phyloP scores from a whole-genome alignment of 2,329 filamentous ascomycete genomes.

The Fonsecaea multimorphosa region DNA sequence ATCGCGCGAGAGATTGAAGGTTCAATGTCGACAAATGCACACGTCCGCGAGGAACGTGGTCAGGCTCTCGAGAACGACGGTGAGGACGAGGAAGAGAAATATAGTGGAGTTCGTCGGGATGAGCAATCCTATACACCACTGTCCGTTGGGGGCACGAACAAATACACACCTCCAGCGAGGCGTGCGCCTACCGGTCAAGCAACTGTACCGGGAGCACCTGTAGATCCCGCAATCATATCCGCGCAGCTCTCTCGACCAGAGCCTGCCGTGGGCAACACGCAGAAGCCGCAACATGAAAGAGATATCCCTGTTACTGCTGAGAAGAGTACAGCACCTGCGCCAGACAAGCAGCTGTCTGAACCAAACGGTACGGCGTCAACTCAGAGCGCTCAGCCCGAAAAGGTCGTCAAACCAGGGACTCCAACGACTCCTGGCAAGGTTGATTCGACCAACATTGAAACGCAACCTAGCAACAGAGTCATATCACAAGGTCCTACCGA shows the following conservation, averaged over 20 bases:
- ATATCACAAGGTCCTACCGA: slow-evolving; percentile 61
- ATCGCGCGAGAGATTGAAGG: slow-evolving; percentile 90
- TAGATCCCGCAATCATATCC: slow-evolving; percentile 90
- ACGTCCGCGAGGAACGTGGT: slow-evolving; percentile 88
- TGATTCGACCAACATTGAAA: slow-evolving; percentile 22
- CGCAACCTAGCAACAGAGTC: slow-evolving; percentile 46
- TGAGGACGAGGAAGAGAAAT: slow-evolving; percentile 91
- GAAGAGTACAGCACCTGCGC: slow-evolving; percentile 13
- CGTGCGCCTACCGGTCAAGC: slow-evolving; percentile 77
- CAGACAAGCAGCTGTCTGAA: slow-evolving; percentile 13
- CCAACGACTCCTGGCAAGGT: slow-evolving; percentile 55
- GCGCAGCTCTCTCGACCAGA: slow-evolving; percentile 70
- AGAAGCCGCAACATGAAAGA: slow-evolving; percentile 48
- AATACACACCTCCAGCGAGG: slow-evolving; percentile 89
- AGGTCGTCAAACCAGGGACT: slow-evolving; percentile 27
- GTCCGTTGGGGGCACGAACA: slow-evolving; percentile 64
- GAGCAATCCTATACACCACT: slow-evolving; percentile 66
- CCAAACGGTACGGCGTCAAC: slow-evolving; percentile 15
- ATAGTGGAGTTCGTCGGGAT: slow-evolving; percentile 87
- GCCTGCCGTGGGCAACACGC: slow-evolving; percentile 40
- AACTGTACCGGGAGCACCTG: slow-evolving; percentile 75
- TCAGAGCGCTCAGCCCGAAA: not conserved
- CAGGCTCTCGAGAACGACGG: slow-evolving; percentile 69
- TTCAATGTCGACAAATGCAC: slow-evolving; percentile 73
- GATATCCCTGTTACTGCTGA: not conserved